These are phyloP conservation scores for Picochlorum costavermella DNA, from an alignment of 139 green algal genomes.

Conservation along the genomic window DNA sequence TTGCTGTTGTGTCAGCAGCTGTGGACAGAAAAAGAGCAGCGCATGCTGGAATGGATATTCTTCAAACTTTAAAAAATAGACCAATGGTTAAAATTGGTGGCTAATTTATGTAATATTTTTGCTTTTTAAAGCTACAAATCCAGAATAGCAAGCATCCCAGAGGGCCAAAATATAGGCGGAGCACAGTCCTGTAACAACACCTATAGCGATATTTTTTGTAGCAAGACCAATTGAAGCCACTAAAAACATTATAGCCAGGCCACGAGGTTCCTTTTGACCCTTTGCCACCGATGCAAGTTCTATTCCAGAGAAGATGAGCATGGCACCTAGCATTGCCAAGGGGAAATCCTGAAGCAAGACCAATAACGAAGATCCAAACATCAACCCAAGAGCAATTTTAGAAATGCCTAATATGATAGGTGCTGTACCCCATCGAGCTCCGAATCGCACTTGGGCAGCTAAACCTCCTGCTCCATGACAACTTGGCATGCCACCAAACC, in stretches of 20 bases:
- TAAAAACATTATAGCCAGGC: conserved; percentile 49
- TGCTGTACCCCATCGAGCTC: conserved; percentile 50
- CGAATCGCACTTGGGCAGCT: conserved; percentile 69
- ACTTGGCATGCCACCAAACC: conserved; percentile 67
- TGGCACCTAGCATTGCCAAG: conserved; percentile 39
- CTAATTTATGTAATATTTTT: conserved; percentile 34
- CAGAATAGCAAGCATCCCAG: not conserved
- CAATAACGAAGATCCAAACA: conserved; percentile 55
- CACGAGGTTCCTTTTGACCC: conserved; percentile 21
- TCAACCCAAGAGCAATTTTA: conserved; percentile 58
- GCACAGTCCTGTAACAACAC: conserved; percentile 42
- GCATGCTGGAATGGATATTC: conserved; percentile 89
- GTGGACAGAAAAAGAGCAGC: conserved; percentile 82
- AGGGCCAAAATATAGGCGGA: conserved; percentile 1
- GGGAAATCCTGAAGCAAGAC: conserved; percentile 53
- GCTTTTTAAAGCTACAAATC: not conserved
- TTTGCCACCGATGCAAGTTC: conserved; percentile 45
- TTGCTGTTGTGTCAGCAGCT: conserved; percentile 70
- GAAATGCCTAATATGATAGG: conserved; percentile 55
- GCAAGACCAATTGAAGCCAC: conserved; percentile 47
- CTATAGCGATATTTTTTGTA: conserved; percentile 40
- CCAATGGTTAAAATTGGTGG: conserved; percentile 97
- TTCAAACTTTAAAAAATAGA: conserved; percentile 74
- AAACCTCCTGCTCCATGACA: conserved; percentile 73
- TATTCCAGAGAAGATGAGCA: conserved; percentile 50